phyloP scores from a whole-genome alignment of 441 rosid genomes.

The Pelargonium australe region DNA sequence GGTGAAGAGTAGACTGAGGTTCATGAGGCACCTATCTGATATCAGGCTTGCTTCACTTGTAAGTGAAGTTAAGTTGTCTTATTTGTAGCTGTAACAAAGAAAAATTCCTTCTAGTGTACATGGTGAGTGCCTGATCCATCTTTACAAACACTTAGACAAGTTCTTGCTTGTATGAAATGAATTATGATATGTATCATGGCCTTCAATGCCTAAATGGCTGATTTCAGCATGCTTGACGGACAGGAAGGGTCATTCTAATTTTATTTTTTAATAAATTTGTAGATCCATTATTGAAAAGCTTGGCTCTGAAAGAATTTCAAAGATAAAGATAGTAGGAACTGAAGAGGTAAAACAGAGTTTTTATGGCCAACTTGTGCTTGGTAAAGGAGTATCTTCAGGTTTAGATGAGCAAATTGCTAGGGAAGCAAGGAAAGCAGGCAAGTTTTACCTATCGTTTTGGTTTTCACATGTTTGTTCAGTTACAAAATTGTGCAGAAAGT shows the following conservation, averaged over 20 bases:
- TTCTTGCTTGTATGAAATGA: slow-evolving; percentile 25
- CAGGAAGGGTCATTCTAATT: slow-evolving; percentile 9
- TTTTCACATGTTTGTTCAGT: slow-evolving; percentile 8
- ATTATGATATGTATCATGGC: slow-evolving; percentile 23
- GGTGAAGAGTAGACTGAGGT: slow-evolving; percentile 24
- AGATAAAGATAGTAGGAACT: slow-evolving; percentile 53
- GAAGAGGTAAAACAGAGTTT: slow-evolving; percentile 65
- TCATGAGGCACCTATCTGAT: not conserved
- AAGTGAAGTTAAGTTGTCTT: not conserved
- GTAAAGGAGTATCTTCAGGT: slow-evolving; percentile 50
- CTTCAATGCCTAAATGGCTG: slow-evolving; percentile 22
- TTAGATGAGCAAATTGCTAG: slow-evolving; percentile 64
- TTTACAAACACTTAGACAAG: slow-evolving; percentile 15
- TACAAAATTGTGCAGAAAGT: slow-evolving; percentile 14
- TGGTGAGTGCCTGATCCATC: slow-evolving; percentile 16
- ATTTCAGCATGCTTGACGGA: not conserved
- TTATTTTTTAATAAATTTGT: slow-evolving; percentile 18
- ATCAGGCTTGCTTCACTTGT: not conserved
- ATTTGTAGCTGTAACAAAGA: not conserved
- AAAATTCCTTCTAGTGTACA: not conserved
- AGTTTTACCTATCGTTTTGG: slow-evolving; percentile 6
- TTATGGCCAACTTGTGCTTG: slow-evolving; percentile 68
- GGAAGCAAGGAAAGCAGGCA: slow-evolving; percentile 78
- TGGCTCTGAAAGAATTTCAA: slow-evolving; percentile 56
- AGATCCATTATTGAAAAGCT: slow-evolving; percentile 76